These are phyloP conservation scores for Clathrospora elynae DNA, from an alignment of 2,329 filamentous ascomycete genomes.

Conservation along the genomic window DNA sequence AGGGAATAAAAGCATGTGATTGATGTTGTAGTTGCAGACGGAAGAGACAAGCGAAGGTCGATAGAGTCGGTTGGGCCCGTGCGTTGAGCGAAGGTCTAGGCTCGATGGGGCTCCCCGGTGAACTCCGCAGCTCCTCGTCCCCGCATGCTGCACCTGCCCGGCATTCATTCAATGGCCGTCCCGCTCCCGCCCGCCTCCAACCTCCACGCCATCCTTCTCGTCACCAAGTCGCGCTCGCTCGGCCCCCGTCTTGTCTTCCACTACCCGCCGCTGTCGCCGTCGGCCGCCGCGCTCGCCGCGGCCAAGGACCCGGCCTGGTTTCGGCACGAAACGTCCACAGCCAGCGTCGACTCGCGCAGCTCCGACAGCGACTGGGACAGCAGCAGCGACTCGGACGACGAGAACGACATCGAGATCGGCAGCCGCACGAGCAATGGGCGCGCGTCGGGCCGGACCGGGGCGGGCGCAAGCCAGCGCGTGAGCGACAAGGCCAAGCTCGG, in stretches of 20 bases:
- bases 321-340: slow-evolving; percentile 44
- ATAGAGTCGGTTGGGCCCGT: too few species aligned
- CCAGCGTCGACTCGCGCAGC: slow-evolving; percentile 41
- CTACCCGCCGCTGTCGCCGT: slow-evolving; percentile 48
- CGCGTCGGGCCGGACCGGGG: slow-evolving; percentile 35
- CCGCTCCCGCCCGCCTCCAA: slow-evolving; percentile 45
- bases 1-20: too few species aligned
- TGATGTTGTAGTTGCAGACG: too few species aligned
- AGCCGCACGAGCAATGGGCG: slow-evolving; percentile 45
- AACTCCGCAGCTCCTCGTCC: slow-evolving; percentile 15
- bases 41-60: too few species aligned
- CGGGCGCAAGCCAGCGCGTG: slow-evolving; percentile 32
- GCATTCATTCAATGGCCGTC: slow-evolving; percentile 28
- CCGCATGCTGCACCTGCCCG: slow-evolving; percentile 7
- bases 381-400: slow-evolving; percentile 43
- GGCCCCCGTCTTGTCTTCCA: slow-evolving; percentile 51
- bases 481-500: slow-evolving; percentile 35
- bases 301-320: slow-evolving; percentile 46
- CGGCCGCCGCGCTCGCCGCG: slow-evolving; percentile 41
- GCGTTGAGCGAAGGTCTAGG: too few species aligned
- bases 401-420: slow-evolving; percentile 41
- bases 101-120: too few species aligned
- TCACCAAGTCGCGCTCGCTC: slow-evolving; percentile 47
- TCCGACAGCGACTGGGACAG: slow-evolving; percentile 48
- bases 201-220: slow-evolving; percentile 50